A percentile compares a stretch with the other conserved stretches of the same genome.
These are phyloP conservation scores for Binderoboletus segoi DNA, from an alignment of 1,284 basidiomycete genomes.

Conservation along the genomic window DNA sequence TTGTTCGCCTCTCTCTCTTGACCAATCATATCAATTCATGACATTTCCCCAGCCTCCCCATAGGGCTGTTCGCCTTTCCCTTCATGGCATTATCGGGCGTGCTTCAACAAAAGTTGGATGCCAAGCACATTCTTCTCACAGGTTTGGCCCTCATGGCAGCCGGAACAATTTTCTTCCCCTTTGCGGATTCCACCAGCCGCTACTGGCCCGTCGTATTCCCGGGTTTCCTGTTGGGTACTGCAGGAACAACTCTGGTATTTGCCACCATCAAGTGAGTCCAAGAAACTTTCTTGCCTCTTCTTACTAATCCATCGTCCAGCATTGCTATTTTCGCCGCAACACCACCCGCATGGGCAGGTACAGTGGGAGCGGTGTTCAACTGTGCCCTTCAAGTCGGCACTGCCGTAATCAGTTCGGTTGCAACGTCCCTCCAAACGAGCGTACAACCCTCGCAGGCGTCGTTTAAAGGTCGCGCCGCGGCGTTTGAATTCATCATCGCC, in stretches of 20 bases:
- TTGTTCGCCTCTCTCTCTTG: no score
- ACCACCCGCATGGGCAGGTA: constrained; percentile 52
- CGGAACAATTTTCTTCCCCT: no score
- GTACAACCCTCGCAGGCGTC: no score
- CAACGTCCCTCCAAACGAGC: constrained; percentile 50
- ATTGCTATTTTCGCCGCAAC: constrained; percentile 54
- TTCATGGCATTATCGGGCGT: no score
- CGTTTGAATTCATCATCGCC: no score
- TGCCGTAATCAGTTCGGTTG: constrained; percentile 50
- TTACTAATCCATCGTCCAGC: constrained; percentile 27
- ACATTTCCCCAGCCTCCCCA: no score
- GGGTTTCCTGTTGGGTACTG: constrained; percentile 49
- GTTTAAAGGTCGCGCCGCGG: no score
- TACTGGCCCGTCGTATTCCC: constrained; percentile 54
- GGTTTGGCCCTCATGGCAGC: constrained; percentile 43
- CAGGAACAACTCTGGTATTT: constrained; percentile 39
- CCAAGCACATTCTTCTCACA: no score
- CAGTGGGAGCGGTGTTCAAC: constrained; percentile 58
- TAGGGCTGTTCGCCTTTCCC: no score
- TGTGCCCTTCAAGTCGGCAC: constrained; percentile 55
- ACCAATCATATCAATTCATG: no score
- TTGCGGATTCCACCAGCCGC: no score
- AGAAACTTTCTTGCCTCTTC: neutral
- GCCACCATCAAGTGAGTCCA: constrained; percentile 43
- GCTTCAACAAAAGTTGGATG: no score